Evolutionary conservation across 805 yeast species (phyloP).

Genomic region (Cyberlindnera galapagoensis): DNA sequence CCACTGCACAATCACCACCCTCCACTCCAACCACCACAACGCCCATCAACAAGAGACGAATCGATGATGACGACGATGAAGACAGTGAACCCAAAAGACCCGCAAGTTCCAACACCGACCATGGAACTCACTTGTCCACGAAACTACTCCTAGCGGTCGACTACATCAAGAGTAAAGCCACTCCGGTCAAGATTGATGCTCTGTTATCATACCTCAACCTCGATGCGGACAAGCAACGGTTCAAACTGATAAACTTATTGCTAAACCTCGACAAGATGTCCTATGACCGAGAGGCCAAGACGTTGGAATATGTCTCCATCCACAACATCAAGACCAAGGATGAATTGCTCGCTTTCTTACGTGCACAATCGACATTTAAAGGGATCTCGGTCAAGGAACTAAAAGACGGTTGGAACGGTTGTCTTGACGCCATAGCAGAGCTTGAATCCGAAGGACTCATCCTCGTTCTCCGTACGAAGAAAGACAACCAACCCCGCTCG

Average conservation of each 20-base stretch:
- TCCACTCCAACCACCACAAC: slow-evolving; percentile 8
- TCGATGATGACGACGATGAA: slow-evolving; percentile 19
- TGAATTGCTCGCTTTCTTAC: slow-evolving; percentile 66
- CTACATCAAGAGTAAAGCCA: slow-evolving; percentile 63
- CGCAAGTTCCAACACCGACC: slow-evolving; percentile 18
- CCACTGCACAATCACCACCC: no score
- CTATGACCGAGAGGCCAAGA: slow-evolving; percentile 51
- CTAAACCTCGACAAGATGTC: slow-evolving; percentile 72
- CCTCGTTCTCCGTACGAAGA: slow-evolving; percentile 81
- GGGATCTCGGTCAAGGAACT: slow-evolving; percentile 71
- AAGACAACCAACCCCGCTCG: slow-evolving; percentile 87
- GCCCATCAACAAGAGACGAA: slow-evolving; percentile 13
- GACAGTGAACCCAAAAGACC: slow-evolving; percentile 25
- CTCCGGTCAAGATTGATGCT: slow-evolving; percentile 60
- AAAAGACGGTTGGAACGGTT: slow-evolving; percentile 92
- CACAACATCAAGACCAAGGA: slow-evolving; percentile 81
- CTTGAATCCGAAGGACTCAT: slow-evolving; percentile 73
- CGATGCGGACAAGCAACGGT: slow-evolving; percentile 42
- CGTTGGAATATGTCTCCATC: slow-evolving; percentile 81
- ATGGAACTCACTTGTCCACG: slow-evolving; percentile 65
- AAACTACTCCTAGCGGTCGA: slow-evolving; percentile 89
- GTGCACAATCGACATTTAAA: slow-evolving; percentile 78
- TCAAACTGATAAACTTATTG: slow-evolving; percentile 63
- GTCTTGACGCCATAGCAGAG: slow-evolving; percentile 69
- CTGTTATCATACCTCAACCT: slow-evolving; percentile 58